phyloP scores from a whole-genome alignment of 176 grass and related monocot genomes.

The Chrysopogon serrulatus region DNA sequence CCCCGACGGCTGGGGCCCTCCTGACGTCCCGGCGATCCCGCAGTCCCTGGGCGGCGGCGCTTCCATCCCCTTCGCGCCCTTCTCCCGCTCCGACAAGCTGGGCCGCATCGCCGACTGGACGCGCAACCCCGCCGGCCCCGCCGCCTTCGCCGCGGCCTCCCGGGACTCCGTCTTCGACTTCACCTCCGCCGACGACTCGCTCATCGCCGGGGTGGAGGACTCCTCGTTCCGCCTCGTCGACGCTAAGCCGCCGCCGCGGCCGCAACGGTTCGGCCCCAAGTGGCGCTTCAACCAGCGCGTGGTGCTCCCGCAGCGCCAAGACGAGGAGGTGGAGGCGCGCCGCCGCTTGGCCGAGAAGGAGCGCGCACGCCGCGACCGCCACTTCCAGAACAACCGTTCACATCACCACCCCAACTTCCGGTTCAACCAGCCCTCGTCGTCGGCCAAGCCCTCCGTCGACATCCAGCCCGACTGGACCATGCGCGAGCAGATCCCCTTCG shows the following conservation, averaged over 20 bases:
- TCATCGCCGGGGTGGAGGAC: conserved; percentile 49
- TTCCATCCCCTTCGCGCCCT: conserved; percentile 74
- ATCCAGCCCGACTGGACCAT: conserved; percentile 92
- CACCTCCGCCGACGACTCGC: conserved; percentile 64
- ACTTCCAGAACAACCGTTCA: conserved; percentile 42
- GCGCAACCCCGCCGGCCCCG: conserved; percentile 37
- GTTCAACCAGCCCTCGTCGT: conserved; percentile 30
- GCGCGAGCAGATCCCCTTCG: conserved; percentile 88
- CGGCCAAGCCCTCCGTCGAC: conserved; percentile 66
- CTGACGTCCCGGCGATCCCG: conserved; percentile 34
- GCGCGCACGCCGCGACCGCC: conserved; percentile 73
- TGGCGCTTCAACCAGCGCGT: conserved; percentile 73
- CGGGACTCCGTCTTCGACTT: conserved; percentile 83
- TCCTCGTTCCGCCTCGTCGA: conserved; percentile 73
- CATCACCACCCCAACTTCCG: conserved; percentile 25
- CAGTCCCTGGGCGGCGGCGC: conserved; percentile 41
- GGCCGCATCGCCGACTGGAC: conserved; percentile 90
- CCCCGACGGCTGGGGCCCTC: conserved; percentile 76
- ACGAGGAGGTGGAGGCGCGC: conserved; percentile 84
- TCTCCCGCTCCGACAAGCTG: conserved; percentile 82
- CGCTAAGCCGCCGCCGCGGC: conserved; percentile 55
- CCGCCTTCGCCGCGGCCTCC: conserved; percentile 36
- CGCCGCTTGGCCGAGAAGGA: conserved; percentile 78
- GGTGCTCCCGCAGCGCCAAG: conserved; percentile 76
- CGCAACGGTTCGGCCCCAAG: conserved; percentile 65